Base-by-base conservation (phyloP, 805 yeast species). In the Candida ascalaphidarum region DNA sequence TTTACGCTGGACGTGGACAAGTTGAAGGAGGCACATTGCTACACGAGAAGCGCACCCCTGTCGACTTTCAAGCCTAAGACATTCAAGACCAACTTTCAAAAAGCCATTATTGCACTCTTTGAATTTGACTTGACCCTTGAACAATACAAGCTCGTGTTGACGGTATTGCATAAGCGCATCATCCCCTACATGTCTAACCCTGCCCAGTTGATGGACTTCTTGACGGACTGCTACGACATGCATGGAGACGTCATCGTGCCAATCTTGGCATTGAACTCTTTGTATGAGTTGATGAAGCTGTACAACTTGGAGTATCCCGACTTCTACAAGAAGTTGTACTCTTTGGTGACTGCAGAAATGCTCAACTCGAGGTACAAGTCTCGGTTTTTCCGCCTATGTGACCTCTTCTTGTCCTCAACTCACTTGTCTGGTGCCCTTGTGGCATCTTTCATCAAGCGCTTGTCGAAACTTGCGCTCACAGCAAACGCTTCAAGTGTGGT, bases 401-500 rank as follows among this genome's bases (percentile, higher is more conserved):
- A 88, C 43, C 52, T 86, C 25, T 92, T 92, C 52, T 62, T 89
- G 48, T 64, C 86, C 5, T 84, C 95, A 1, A 78, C 95, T 0
- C 96, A 89, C 60, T 60, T 89, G 29, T 82, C 96, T 0, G 77
- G 89, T 2, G 65, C 77, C 12, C 59, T 89, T 34, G 77, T 86
- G 14, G 96, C 96, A 0, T 81, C 96, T 0, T 86, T 92, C 52
- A 80, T 92, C 50, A 89, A 89, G 50, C 71, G 72, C 42, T 57
- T 92, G 40, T 76, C 95, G 1, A 68, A 94, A 30, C 61, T 88
- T 26, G 64, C 89, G 1, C 50, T 89, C 25, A 65, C 74, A 9
- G 78, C 94, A 1, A 83, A 94, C 16, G 95, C 96, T 3, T 71
- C 94, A 2, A 96, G 96, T 3, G 75, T 83, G 22, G 94, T 89